Base-by-base conservation (phyloP, 768 basidiomycete species). In the Suillus luteus region DNA sequence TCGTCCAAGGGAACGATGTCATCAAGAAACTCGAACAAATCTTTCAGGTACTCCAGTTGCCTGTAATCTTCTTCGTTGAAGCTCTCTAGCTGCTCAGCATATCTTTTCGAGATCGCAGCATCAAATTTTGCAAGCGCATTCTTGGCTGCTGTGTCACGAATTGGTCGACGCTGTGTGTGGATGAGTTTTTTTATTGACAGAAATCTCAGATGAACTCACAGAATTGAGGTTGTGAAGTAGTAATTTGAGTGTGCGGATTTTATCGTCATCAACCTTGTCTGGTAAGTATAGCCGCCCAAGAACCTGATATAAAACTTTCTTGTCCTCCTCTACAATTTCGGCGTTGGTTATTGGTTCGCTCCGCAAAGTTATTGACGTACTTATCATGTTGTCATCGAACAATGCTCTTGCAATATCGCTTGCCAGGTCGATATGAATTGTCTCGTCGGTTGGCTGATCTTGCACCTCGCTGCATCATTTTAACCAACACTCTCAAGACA, bases 61-160 rank as follows among this genome's bases (percentile, higher is more conserved):
- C 88, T 78, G 64, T 85, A 87, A 49, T 92, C 89, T 44, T 85
- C 88, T 69, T 92, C 90, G 64, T 82, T 86, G 72, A 93, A 89
- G 64, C 82, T 83, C 64, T 87, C 86, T 14, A 95, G 77, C 68
- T 90, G 86, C 61, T 85, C 81, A 43, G 86, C 85, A 66, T 88
- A 94, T 69, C 86, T 88, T 80, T 93, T 95, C 57, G 77, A 74
- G 49, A 97, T 78, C 5, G 78, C 64, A 0, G 81, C 72, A 38
- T 92, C 87, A 70, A 96, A 95, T 65, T 87, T 88, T 27, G 75
- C 77, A 58, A 96, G 80, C 0, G 93, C 88, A 64, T 89, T 95
- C 49, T 84, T 86, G 15, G 89, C 75, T 63, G 82, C 69, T 55
- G 81, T 77, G 79, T 96, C 81, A 62, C 82, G 73, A 71, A 84